Evolutionary conservation across 352 stramenopile species (phyloP), one percentile per base, ranked within the genome.

Genomic region (Blastocystis hominis): DNA sequence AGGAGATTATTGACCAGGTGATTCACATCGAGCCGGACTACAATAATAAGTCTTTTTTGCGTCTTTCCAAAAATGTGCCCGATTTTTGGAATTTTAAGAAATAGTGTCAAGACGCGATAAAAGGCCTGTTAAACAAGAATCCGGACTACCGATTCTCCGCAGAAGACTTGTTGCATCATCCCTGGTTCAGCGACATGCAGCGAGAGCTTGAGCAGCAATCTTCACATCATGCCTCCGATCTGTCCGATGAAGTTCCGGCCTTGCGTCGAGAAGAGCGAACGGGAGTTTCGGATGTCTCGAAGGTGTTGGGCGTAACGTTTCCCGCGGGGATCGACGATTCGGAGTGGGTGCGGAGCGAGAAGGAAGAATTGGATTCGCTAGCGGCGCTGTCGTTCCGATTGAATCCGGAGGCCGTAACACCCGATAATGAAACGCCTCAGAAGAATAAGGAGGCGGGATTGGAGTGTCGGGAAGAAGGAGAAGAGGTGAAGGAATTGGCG

Each of bases 1-100:
- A 93, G 24, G 94, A 97, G 75, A 94, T 97, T 44, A 95, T 97
- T 59, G 91, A 96, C 77, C 94, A 95, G 80, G 97, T 93, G 0
- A 89, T 96, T 20, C 90, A 96, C n/a, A 92, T 90, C 15, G 91
- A 95, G 64, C 89, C 96, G 3, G 93, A 94, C 47, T 91, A 95
- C 0, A 92, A 93, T 24, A 86, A 88, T 46, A 91, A 90, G 30
- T 50, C 62, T 13, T 68, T 90, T 15, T 90, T 89, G 47, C 70
- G 42, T 3, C 75, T 90, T 61, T 91, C 79, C n/a, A 75, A 75
- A n/a, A 76, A 70, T 15, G 77, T 90, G 13, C 47, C 79, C n/a
- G 70, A 88, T n/a, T 55, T 30, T 10, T 9, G 17, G 36, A 17
- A 40, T 15, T 2, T 34, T 79, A 47, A 69, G 7, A 30, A 3